Evolutionary conservation across 2,329 filamentous ascomycete genomes (phyloP).

Genomic region (Ampelomyces quisqualis): DNA sequence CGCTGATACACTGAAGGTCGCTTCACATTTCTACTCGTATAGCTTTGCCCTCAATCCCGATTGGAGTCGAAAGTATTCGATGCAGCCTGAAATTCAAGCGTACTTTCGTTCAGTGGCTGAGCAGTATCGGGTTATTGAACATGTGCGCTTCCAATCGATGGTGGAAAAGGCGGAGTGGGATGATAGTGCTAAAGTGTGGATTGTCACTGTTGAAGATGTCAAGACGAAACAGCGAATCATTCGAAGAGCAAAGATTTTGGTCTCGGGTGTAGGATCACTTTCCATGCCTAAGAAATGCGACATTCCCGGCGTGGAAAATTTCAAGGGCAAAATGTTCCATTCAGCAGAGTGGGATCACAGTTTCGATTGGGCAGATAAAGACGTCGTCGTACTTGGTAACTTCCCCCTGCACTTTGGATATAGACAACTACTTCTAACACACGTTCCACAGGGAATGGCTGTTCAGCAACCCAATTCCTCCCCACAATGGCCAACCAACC

Average conservation of each 20-base stretch:
- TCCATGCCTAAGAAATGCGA: constrained; percentile 40
- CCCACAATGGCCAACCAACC: constrained; percentile 47
- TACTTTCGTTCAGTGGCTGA: constrained; percentile 51
- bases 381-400: constrained; percentile 35
- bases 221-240: constrained; percentile 21
- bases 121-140: constrained; percentile 41
- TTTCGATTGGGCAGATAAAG: constrained; percentile 51
- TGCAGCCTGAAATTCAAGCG: constrained; percentile 56
- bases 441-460: constrained; percentile 46
- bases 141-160: constrained; percentile 49
- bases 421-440: not conserved
- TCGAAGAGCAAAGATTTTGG: constrained; percentile 27
- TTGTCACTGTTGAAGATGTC: constrained; percentile 26
- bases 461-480: constrained; percentile 52
- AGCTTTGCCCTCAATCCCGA: constrained; percentile 60
- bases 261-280: constrained; percentile 31
- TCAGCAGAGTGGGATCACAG: constrained; percentile 48
- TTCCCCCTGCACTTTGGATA: not conserved
- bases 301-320: constrained; percentile 50
- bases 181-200: constrained; percentile 46
- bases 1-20: constrained; percentile 20
- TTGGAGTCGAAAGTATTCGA: constrained; percentile 61
- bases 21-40: constrained; percentile 61
- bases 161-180: constrained; percentile 50
- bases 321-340: constrained; percentile 42